These are phyloP conservation scores for Astrephomene gubernaculifera DNA, from an alignment of 139 green algal species.

Conservation along the genomic window DNA sequence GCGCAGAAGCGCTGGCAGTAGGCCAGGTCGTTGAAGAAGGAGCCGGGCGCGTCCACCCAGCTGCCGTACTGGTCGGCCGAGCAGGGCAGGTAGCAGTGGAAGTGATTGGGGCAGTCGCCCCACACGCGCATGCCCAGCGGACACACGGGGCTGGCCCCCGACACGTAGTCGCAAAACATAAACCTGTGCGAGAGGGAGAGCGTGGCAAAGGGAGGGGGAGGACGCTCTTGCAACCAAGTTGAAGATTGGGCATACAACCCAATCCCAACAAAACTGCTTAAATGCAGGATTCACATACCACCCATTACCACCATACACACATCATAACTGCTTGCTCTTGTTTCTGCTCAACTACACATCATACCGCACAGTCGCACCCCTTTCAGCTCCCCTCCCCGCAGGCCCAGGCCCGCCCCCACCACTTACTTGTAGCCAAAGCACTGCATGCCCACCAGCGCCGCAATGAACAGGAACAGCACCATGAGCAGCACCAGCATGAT, in stretches of 20 bases:
- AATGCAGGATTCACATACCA: too few species aligned
- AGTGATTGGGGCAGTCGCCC: slow-evolving; percentile 39
- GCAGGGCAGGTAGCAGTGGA: slow-evolving; percentile 42
- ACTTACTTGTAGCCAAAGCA: slow-evolving; percentile 55
- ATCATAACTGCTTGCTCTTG: too few species aligned
- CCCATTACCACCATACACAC: too few species aligned
- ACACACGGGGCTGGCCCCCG: slow-evolving; percentile 11
- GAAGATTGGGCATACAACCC: too few species aligned
- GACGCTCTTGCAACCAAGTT: too few species aligned
- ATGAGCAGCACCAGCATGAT: slow-evolving; percentile 68
- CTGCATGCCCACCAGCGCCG: slow-evolving; percentile 82
- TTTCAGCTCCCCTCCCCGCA: too few species aligned
- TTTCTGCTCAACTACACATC: too few species aligned
- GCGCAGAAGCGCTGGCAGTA: slow-evolving; percentile 65
- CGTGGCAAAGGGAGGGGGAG: too few species aligned
- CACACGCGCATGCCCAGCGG: slow-evolving; percentile 21
- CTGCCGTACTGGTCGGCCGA: not conserved
- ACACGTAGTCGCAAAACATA: slow-evolving; percentile 44
- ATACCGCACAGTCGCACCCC: too few species aligned
- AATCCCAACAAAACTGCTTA: too few species aligned
- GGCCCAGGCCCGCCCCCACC: too few species aligned
- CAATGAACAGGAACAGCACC: slow-evolving; percentile 80
- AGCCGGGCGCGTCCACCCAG: slow-evolving; percentile 41
- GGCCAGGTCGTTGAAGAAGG: slow-evolving; percentile 56
- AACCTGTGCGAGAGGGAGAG: slow-evolving; percentile 38